These are phyloP conservation scores for Coemansia sp. DNA, from an alignment of 192 early-diverging fungal species.

Conservation along the genomic window DNA sequence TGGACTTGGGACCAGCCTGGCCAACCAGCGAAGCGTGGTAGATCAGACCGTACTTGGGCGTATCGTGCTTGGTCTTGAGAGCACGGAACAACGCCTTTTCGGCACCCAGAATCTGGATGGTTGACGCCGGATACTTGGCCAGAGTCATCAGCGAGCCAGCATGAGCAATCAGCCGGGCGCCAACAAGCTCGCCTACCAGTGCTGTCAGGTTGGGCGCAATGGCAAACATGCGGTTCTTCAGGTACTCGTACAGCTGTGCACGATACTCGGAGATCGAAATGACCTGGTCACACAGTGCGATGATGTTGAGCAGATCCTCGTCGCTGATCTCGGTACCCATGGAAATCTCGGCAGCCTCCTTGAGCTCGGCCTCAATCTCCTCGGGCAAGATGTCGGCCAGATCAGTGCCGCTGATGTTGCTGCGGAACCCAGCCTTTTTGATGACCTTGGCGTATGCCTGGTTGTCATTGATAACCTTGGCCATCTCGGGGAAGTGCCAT, in stretches of 20 bases:
- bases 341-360: constrained; percentile 96
- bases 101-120: constrained; percentile 98
- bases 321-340: constrained; percentile 99
- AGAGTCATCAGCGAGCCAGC: constrained; percentile 96
- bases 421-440: constrained; percentile 88
- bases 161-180: constrained; percentile 96
- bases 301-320: constrained; percentile 96
- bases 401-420: constrained; percentile 74
- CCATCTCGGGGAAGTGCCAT: constrained; percentile 99
- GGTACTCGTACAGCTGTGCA: constrained; percentile 91
- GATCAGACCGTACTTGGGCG: constrained; percentile 98
- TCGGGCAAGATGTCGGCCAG: constrained; percentile 83
- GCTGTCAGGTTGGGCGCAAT: constrained; percentile 88
- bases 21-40: constrained; percentile 97
- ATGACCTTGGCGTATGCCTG: constrained; percentile 88
- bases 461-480: constrained; percentile 93
- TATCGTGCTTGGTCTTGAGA: constrained; percentile 97
- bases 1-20: constrained; percentile 91
- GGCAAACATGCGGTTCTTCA: constrained; percentile 94
- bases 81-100: constrained; percentile 99
- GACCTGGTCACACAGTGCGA: constrained; percentile 90
- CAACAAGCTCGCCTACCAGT: constrained; percentile 97
- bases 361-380: constrained; percentile 87
- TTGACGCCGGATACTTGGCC: constrained; percentile 96
- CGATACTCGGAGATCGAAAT: constrained; percentile 95